Base-by-base conservation (phyloP, 2,329 filamentous ascomycete genomes). In the Fusarium siculi region DNA sequence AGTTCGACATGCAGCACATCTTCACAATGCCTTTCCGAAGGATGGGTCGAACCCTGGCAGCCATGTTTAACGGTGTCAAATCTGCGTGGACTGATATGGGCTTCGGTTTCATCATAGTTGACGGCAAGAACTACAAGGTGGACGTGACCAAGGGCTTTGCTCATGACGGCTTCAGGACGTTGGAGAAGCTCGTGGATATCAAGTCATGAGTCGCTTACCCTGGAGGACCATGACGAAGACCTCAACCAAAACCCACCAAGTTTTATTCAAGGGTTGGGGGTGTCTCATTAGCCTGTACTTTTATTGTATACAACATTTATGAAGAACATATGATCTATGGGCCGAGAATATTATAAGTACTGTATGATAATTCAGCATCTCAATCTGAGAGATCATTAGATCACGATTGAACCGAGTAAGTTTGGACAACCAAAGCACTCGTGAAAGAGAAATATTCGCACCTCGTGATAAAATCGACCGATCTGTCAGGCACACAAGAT, bases 21-120 rank as follows among this genome's bases (percentile, higher is more conserved):
- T 81, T 91, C 81, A 90, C 87, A 15, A 83, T 86, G 77, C 89
- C 89, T 23, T 89, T 91, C 72, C 83, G 89, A 25, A 85, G 88
- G 72, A 79, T 85, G 4, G 81, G 80, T 23, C 82, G 83, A 68
- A 86, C 81, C 0, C 75, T 86, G 7, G 77, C 77, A 28, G 79
- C 78, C 12, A 77, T 88, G 58, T 87, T 87, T 70, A 63, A 75
- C 10, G 86, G 85, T 12, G 80, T 89, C 28, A 83, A 82, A 65
- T 83, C 87, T 53, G 85, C 87, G 4, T 84, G 90, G 78, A 87
- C 86, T 21, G 85, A 88, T 60, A 87, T 88, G 63, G 90, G 89
- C 1, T 91, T 89, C 68, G 83, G 85, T 43, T 82, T 84, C 63
- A 81, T 92, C 55, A 79, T 78, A 57, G 81, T 90, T 19, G 81